phyloP scores from a whole-genome alignment of 345 rosid species.

The Dimocarpus longan region DNA sequence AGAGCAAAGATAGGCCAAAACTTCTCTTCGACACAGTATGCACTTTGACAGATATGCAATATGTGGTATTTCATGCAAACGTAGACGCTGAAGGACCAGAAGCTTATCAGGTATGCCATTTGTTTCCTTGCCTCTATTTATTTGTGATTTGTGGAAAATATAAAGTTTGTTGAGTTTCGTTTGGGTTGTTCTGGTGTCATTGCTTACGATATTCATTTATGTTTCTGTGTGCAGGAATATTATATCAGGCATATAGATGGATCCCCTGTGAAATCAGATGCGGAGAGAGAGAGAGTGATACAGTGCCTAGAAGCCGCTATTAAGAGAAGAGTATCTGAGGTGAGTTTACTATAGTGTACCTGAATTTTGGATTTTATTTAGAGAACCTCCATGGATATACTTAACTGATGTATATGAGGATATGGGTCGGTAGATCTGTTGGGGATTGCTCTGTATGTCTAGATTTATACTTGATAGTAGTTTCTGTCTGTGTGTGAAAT shows the following conservation, averaged over 20 bases:
- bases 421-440: neutral
- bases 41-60: slow-evolving; percentile 93
- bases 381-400: neutral
- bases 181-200: neutral
- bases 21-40: slow-evolving; percentile 89
- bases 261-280: slow-evolving; percentile 81
- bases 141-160: neutral
- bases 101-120: slow-evolving; percentile 66
- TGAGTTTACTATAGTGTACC: slow-evolving; percentile 16
- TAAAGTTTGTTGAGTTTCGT: neutral
- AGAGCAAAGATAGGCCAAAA: slow-evolving; percentile 90
- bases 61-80: slow-evolving; percentile 90
- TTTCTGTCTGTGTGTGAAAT: neutral
- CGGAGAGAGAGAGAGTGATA: slow-evolving; percentile 76
- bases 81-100: slow-evolving; percentile 70
- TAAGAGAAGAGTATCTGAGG: slow-evolving; percentile 93
- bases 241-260: slow-evolving; percentile 89
- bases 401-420: slow-evolving; percentile 1
- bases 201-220: neutral
- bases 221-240: slow-evolving; percentile 58
- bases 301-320: slow-evolving; percentile 97
- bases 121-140: neutral
- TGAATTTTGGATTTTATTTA: neutral
- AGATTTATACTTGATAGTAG: neutral
- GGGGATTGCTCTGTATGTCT: neutral